Evolutionary conservation across 2,329 filamentous ascomycete species (phyloP).

Genomic region (Pestalotiopsis sp.): DNA sequence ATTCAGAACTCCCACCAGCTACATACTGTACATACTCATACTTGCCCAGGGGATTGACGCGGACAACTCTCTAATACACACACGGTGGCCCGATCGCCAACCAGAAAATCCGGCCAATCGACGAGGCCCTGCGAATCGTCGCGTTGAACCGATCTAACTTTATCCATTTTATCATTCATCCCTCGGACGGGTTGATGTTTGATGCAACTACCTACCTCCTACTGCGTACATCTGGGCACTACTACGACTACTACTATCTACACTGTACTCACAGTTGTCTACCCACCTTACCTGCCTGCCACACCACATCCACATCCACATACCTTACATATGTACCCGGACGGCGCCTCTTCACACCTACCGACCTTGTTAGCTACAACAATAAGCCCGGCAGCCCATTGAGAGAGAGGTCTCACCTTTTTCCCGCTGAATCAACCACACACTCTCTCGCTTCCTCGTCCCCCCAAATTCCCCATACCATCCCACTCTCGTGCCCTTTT

Average conservation of each 20-base stretch:
- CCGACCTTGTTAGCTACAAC: neutral
- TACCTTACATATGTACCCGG: neutral
- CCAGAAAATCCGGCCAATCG: neutral
- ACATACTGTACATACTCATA: neutral
- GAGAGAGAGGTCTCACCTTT: slow-evolving; percentile 19
- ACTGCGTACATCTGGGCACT: neutral
- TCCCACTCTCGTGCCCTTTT: slow-evolving; percentile 18
- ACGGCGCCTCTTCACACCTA: neutral
- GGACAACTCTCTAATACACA: neutral
- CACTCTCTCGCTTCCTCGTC: slow-evolving; percentile 15
- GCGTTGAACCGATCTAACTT: neutral
- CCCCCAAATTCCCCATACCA: slow-evolving; percentile 18
- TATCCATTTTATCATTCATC: neutral
- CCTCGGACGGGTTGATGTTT: neutral
- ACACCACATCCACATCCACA: neutral
- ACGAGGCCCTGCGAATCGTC: neutral
- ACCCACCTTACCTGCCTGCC: neutral
- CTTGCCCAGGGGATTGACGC: neutral
- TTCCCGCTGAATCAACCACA: slow-evolving; percentile 3
- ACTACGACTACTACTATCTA: neutral
- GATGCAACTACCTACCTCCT: neutral
- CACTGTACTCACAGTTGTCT: neutral
- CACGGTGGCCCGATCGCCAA: neutral
- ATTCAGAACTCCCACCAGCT: neutral
- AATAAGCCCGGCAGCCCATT: slow-evolving; percentile 4